These are phyloP conservation scores for Boletus sp. DNA, from an alignment of 1,284 basidiomycete genomes.

Conservation along the genomic window DNA sequence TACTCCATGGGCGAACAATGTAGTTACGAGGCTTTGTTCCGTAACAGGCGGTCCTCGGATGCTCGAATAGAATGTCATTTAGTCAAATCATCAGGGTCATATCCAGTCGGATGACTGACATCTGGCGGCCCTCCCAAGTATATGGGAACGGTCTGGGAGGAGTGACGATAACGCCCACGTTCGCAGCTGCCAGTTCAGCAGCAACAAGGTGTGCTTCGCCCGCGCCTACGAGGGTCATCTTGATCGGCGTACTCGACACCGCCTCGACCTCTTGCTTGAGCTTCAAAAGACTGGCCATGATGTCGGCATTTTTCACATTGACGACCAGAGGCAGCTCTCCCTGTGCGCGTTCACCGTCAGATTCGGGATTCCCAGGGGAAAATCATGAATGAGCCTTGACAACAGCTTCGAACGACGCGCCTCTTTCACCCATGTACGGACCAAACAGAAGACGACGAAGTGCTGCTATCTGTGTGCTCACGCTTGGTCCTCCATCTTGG, in stretches of 20 bases:
- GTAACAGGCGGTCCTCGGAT: constrained; percentile 73
- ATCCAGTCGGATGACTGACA: constrained; percentile 32
- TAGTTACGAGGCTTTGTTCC: constrained; percentile 58
- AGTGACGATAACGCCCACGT: constrained; percentile 72
- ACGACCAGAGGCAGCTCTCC: constrained; percentile 57
- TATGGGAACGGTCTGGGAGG: constrained; percentile 57
- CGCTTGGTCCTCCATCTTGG: constrained; percentile 36
- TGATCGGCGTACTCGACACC: constrained; percentile 36
- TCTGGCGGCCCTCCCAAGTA: constrained; percentile 53
- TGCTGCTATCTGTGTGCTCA: constrained; percentile 61
- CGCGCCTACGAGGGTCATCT: constrained; percentile 64
- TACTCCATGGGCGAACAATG: constrained; percentile 63
- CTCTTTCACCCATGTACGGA: constrained; percentile 44
- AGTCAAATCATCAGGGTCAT: constrained; percentile 12
- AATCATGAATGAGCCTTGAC: constrained; percentile 22
- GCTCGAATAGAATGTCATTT: constrained; percentile 26
- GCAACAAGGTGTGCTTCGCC: constrained; percentile 76
- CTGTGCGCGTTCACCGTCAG: constrained; percentile 25
- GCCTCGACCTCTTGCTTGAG: constrained; percentile 73
- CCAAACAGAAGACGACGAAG: constrained; percentile 61
- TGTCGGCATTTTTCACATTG: constrained; percentile 59
- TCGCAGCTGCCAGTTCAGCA: constrained; percentile 63
- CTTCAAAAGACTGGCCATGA: constrained; percentile 72
- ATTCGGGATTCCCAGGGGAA: neutral
- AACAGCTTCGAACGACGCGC: constrained; percentile 53